Conservation (phyloP, 495 filamentous ascomycete species). For the Tuber borchii region DNA sequence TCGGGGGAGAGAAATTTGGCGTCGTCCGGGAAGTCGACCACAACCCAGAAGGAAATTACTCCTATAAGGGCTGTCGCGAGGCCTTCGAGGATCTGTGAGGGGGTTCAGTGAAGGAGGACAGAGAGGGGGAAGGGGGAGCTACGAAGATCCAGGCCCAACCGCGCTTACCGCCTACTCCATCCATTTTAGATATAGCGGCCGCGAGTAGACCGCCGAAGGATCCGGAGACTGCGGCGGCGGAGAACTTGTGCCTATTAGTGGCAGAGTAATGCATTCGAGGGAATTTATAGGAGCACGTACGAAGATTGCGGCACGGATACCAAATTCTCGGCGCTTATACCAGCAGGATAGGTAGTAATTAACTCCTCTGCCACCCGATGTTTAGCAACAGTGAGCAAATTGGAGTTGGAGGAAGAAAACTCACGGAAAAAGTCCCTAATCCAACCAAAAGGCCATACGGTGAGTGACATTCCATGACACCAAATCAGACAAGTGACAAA, state of each 20-base stretch:
- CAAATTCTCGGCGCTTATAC: slow-evolving; percentile 77
- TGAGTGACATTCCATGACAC: slow-evolving; percentile 14
- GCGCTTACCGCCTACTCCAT: slow-evolving; percentile 56
- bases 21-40: slow-evolving; percentile 81
- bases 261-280: background rate
- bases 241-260: slow-evolving; percentile 49
- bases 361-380: slow-evolving; percentile 50
- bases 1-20: slow-evolving; percentile 66
- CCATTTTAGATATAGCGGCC: slow-evolving; percentile 68
- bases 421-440: slow-evolving; percentile 35
- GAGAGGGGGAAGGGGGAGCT: slow-evolving; percentile 37
- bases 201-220: slow-evolving; percentile 82
- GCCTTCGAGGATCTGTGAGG: slow-evolving; percentile 60
- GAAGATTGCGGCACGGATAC: slow-evolving; percentile 74
- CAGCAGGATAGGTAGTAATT: slow-evolving; percentile 85
- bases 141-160: slow-evolving; percentile 84
- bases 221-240: slow-evolving; percentile 73
- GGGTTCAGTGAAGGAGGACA: background rate
- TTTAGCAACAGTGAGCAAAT: background rate
- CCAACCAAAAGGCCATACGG: background rate
- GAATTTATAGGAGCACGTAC: slow-evolving; percentile 8
- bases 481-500: slow-evolving; percentile 43
- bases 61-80: slow-evolving; percentile 69
- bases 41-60: slow-evolving; percentile 70
- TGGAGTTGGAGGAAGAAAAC: background rate